Evolutionary conservation across 257 asterid species (phyloP), one percentile per base, ranked within the genome.

Genomic region (Solanum dulcamara): DNA sequence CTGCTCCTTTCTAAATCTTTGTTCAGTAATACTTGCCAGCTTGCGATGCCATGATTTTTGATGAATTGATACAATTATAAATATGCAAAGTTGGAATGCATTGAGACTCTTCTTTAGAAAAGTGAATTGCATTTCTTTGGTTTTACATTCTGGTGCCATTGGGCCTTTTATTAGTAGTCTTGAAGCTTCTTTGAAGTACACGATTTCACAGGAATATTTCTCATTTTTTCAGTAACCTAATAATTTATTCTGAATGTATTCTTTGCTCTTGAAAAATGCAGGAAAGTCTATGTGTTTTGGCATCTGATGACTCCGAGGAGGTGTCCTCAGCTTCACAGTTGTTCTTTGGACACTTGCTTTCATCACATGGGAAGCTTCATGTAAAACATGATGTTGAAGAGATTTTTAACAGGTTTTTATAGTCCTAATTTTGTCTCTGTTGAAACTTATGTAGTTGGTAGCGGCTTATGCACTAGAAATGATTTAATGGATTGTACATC

Each of bases 241-340:
- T 79, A 48, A 30, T 79, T 50, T 50, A 18, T 30, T 79, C 64
- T 79, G 66, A 48, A 79, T 79, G 30, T 79, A 30, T 79, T 46
- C 83, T 48, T 79, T 44, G 18, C 42, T 79, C 64, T 79, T 79
- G 66, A 17, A 79, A 30, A 48, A 86, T 88, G 92, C 92, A 97
- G 98, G 98, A 95, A 87, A 92, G 94, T 89, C 86, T 93, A 77
- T 92, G 93, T 88, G 87, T 90, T 86, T 90, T 95, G 88, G 98
- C 91, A 35, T 94, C 93, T 89, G 99, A 97, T 77, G 98, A 94
- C 87, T 89, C 85, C 71, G 96, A 89, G 81, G 98, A 95, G 79
- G 96, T 97, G 71, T 94, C 95, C 86, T 89, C 93, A 86, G 90
- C 87, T 55, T 95, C 99, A 44, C 94, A 90, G 88, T 84, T 90